A percentile compares a stretch with the other conserved stretches of the same genome.
Conservation (phyloP, 805 yeast species). For the Hanseniaspora osmophila region DNA sequence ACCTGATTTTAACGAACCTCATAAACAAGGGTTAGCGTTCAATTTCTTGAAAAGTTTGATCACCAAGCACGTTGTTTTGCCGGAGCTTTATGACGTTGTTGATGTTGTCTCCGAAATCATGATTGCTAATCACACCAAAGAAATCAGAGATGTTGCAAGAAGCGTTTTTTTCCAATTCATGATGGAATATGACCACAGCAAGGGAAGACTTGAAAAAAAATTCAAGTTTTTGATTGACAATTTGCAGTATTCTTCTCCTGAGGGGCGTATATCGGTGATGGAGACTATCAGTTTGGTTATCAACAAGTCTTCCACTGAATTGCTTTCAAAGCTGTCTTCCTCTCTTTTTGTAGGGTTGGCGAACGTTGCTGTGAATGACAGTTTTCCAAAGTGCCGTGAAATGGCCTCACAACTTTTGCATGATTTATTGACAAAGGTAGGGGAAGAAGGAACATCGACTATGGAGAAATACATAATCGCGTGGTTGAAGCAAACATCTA, state of each 20-base stretch:
- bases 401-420: conserved; percentile 56
- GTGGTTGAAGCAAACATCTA: conserved; percentile 50
- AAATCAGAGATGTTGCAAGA: conserved; percentile 74
- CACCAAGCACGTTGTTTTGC: conserved; percentile 55
- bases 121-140: conserved; percentile 78
- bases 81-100: conserved; percentile 84
- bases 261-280: conserved; percentile 82
- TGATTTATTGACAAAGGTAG: conserved; percentile 38
- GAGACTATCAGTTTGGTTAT: conserved; percentile 66
- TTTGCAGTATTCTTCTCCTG: conserved; percentile 67
- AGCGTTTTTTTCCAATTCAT: conserved; percentile 70
- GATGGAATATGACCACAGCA: conserved; percentile 90
- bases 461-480: conserved; percentile 29
- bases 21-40: conserved; percentile 77
- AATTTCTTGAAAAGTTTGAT: conserved; percentile 70
- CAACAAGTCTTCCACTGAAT: conserved; percentile 44
- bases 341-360: conserved; percentile 77
- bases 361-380: conserved; percentile 65
- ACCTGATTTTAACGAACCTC: conserved; percentile 86
- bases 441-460: conserved; percentile 18
- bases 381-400: conserved; percentile 65
- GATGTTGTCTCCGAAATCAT: conserved; percentile 67
- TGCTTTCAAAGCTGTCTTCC: conserved; percentile 46
- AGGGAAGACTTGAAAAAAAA: conserved; percentile 69
- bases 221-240: conserved; percentile 70